Percentiles rank a stretch among this genome's conserved stretches.
Conservation (phyloP, 495 filamentous ascomycete genomes). For the Penicillium canariense region DNA sequence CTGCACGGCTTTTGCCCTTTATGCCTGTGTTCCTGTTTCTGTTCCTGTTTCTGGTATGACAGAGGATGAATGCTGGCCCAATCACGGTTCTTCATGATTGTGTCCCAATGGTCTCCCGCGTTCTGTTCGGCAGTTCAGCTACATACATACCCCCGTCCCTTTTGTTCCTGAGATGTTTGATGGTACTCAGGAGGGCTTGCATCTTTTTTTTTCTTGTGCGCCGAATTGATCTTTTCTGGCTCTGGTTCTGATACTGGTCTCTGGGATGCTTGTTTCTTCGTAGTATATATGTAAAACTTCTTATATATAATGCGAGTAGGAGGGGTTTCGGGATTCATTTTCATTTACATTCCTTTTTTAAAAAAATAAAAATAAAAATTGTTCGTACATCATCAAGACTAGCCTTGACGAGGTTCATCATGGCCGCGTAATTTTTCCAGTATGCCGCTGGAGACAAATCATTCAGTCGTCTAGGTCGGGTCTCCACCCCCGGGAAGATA, state of each 20-base stretch:
- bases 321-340: no score
- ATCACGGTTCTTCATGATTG: slow-evolving; percentile 4
- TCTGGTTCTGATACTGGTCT: neutral
- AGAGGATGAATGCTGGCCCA: slow-evolving; percentile 5
- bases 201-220: slow-evolving; percentile 6
- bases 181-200: slow-evolving; percentile 12
- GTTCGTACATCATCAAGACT: no score
- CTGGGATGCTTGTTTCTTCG: neutral
- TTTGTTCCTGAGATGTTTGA: neutral
- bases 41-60: slow-evolving; percentile 12
- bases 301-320: no score
- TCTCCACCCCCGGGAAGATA: no score
- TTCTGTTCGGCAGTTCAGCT: slow-evolving; percentile 15
- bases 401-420: no score
- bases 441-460: no score
- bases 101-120: neutral
- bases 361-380: no score
- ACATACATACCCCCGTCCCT: slow-evolving; percentile 24
- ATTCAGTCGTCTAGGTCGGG: no score
- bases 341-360: no score
- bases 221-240: neutral
- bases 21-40: slow-evolving; percentile 5
- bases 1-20: neutral
- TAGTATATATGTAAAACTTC: neutral
- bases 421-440: no score